Evolutionary conservation across 768 basidiomycete species (phyloP).

Genomic region (Hypholoma sublateritium): DNA sequence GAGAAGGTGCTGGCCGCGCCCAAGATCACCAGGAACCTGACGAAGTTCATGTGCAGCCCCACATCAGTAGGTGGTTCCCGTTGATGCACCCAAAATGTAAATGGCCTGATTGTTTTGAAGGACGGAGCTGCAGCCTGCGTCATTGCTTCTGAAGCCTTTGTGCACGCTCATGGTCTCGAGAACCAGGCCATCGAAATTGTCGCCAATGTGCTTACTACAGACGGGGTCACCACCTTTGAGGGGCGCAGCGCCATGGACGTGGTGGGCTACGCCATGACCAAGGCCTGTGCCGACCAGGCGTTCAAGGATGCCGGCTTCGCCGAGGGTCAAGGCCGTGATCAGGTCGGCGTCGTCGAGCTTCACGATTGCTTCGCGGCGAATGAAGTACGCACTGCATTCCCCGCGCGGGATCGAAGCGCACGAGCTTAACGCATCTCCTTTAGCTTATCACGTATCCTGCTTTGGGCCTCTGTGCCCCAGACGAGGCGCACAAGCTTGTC

Average conservation of each 20-base stretch:
- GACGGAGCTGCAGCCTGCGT: slow-evolving; percentile 78
- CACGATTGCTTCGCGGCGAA: slow-evolving; percentile 88
- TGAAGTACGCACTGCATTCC: slow-evolving; percentile 48
- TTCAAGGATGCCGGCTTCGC: slow-evolving; percentile 72
- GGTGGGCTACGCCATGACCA: slow-evolving; percentile 79
- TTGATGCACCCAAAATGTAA: background rate
- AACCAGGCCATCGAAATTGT: slow-evolving; percentile 89
- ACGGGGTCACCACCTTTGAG: slow-evolving; percentile 64
- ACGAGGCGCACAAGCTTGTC: slow-evolving; percentile 73
- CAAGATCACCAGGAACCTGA: slow-evolving; percentile 71
- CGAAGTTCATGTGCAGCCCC: slow-evolving; percentile 87
- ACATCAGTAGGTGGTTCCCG: slow-evolving; percentile 53
- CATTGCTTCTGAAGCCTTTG: slow-evolving; percentile 78
- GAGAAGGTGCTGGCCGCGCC: slow-evolving; percentile 67
- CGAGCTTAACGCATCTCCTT: background rate
- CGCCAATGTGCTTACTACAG: slow-evolving; percentile 64
- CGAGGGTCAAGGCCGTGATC: slow-evolving; percentile 60
- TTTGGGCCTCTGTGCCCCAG: slow-evolving; percentile 64
- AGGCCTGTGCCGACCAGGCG: slow-evolving; percentile 62
- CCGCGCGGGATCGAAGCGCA: background rate
- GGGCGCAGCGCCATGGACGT: slow-evolving; percentile 74
- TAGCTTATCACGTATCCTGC: slow-evolving; percentile 84
- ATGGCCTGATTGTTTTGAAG: slow-evolving; percentile 29
- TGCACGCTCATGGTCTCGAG: slow-evolving; percentile 67
- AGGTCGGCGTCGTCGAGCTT: slow-evolving; percentile 82